Evolutionary conservation across 2,329 filamentous ascomycete genomes (phyloP).

Genomic region (Trichoderma koningiopsis): DNA sequence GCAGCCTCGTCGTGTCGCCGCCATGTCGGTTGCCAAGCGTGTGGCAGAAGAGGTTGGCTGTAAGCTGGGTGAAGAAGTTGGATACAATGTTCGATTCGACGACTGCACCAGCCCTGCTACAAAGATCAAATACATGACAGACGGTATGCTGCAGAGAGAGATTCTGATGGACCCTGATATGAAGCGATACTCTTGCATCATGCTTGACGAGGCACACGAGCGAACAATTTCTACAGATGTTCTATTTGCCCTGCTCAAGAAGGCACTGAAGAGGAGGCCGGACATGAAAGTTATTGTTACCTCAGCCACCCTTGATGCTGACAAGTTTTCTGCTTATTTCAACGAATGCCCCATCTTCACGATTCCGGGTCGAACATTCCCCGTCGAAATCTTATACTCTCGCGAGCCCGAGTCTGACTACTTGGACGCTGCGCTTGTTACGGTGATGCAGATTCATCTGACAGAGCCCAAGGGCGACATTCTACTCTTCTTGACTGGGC

Average conservation of each 20-base stretch:
- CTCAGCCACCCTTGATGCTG: slow-evolving; percentile 92
- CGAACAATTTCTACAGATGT: slow-evolving; percentile 95
- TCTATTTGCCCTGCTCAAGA: slow-evolving; percentile 90
- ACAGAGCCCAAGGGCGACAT: slow-evolving; percentile 93
- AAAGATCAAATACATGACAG: slow-evolving; percentile 99
- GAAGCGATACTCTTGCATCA: slow-evolving; percentile 90
- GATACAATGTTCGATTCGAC: slow-evolving; percentile 97
- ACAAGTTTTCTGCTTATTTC: slow-evolving; percentile 97
- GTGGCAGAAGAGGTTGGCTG: slow-evolving; percentile 96
- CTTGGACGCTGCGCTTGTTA: slow-evolving; percentile 88
- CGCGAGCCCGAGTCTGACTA: slow-evolving; percentile 95
- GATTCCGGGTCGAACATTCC: slow-evolving; percentile 91
- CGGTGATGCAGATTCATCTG: slow-evolving; percentile 97
- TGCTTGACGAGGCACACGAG: slow-evolving; percentile 98
- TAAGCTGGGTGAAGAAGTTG: slow-evolving; percentile 85
- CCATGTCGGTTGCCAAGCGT: slow-evolving; percentile 96
- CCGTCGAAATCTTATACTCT: slow-evolving; percentile 94
- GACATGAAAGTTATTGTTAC: slow-evolving; percentile 96
- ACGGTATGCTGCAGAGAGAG: slow-evolving; percentile 96
- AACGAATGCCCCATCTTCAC: slow-evolving; percentile 95
- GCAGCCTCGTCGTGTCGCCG: slow-evolving; percentile 93
- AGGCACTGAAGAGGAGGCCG: slow-evolving; percentile 80
- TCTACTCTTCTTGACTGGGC: slow-evolving; percentile 92
- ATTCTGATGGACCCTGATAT: slow-evolving; percentile 90
- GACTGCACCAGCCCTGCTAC: slow-evolving; percentile 87